Evolutionary conservation across 2,329 filamentous ascomycete genomes (phyloP).

Genomic region (Penicillium olsonii): DNA sequence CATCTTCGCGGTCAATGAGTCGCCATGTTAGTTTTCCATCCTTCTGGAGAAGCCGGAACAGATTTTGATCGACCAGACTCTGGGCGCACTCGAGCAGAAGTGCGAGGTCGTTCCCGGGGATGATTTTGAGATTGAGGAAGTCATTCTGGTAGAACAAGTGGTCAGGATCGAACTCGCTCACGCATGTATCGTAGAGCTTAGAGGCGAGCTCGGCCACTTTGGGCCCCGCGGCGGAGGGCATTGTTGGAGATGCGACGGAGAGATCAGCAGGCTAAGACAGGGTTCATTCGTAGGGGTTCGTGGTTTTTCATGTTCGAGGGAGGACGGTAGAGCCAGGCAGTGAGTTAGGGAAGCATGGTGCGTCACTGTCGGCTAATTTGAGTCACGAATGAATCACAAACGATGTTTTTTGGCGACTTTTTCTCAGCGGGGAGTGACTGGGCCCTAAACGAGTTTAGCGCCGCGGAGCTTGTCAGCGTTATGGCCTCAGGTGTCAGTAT

Average conservation of each 20-base stretch:
- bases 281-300: constrained; percentile 32
- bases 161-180: constrained; percentile 41
- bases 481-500: constrained; percentile 5
- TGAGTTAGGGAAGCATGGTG: constrained; percentile 22
- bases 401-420: constrained; percentile 32
- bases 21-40: constrained; percentile 51
- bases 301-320: constrained; percentile 37
- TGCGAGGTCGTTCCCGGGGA: constrained; percentile 45
- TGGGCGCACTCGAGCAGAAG: constrained; percentile 48
- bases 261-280: constrained; percentile 23
- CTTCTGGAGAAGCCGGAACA: constrained; percentile 48
- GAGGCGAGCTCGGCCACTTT: constrained; percentile 43
- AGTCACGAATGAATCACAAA: constrained; percentile 20
- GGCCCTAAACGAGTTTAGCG: constrained; percentile 22
- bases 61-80: constrained; percentile 47
- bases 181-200: constrained; percentile 48
- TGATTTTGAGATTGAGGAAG: constrained; percentile 43
- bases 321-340: constrained; percentile 16
- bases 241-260: constrained; percentile 26
- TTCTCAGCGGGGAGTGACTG: constrained; percentile 27
- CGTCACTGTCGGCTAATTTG: constrained; percentile 7
- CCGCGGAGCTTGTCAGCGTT: constrained; percentile 7
- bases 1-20: constrained; percentile 50
- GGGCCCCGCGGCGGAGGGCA: constrained; percentile 39
- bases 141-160: constrained; percentile 51